phyloP scores from a whole-genome alignment of 768 basidiomycete genomes.

The Mycena floridula region DNA sequence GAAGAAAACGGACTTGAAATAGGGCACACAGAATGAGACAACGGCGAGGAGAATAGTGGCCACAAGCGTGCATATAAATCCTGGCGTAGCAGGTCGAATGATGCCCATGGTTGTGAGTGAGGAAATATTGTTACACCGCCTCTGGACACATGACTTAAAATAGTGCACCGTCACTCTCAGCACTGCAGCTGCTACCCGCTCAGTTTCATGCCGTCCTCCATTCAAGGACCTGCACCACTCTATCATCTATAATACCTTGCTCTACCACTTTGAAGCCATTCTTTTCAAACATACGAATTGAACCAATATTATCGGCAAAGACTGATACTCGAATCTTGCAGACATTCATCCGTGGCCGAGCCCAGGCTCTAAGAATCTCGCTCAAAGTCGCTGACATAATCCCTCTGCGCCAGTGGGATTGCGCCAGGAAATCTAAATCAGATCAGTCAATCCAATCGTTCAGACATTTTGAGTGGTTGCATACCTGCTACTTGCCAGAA shows the following conservation, averaged over 20 bases:
- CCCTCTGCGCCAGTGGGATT: neutral
- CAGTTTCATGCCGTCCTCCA: neutral
- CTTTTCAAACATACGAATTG: neutral
- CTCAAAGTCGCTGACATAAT: neutral
- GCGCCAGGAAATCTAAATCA: neutral
- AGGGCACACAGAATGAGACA: conserved; percentile 88
- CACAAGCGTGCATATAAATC: conserved; percentile 75
- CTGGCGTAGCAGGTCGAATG: conserved; percentile 85
- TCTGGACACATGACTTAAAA: too few species aligned
- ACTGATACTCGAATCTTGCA: neutral
- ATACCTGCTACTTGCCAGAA: conserved; percentile 48
- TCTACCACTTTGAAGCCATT: neutral
- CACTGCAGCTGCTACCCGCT: neutral
- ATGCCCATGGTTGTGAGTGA: conserved; percentile 38
- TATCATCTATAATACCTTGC: too few species aligned
- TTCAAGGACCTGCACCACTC: too few species aligned
- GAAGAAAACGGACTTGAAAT: conserved; percentile 85
- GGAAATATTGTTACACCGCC: neutral
- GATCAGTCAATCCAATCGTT: too few species aligned
- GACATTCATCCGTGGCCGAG: neutral
- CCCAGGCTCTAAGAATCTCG: neutral
- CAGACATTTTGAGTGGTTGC: conserved; percentile 6
- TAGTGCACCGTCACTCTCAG: neutral
- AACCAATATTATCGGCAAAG: neutral
- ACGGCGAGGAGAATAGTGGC: conserved; percentile 77